A percentile compares a stretch with the other conserved stretches of the same genome.
phyloP scores from a whole-genome alignment of 768 basidiomycete genomes.

The Pisolithus microcarpus region DNA sequence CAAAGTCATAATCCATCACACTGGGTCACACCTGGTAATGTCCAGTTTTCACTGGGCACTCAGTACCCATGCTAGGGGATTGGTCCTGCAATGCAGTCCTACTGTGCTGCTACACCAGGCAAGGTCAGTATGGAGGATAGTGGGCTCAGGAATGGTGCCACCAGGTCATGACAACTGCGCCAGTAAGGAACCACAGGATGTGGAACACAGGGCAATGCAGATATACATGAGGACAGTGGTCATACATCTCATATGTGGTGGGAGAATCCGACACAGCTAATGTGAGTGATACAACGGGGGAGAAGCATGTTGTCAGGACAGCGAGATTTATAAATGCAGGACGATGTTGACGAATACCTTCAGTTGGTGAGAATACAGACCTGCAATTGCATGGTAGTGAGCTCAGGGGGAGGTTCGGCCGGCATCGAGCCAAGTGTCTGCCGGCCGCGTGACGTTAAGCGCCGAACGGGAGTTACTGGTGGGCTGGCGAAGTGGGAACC shows the following conservation, averaged over 20 bases:
- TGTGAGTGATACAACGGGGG: background rate
- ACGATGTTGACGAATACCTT: constrained; percentile 14
- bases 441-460: too few relatives aligned
- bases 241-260: constrained; percentile 14
- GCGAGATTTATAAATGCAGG: constrained; percentile 12
- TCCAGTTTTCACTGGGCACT: too few relatives aligned
- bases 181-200: constrained; percentile 62
- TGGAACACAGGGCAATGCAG: constrained; percentile 44
- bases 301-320: background rate
- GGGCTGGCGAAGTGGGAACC: too few relatives aligned
- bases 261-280: background rate
- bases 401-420: background rate
- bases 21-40: too few relatives aligned
- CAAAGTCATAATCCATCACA: too few relatives aligned
- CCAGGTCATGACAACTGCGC: constrained; percentile 37
- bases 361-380: constrained; percentile 12
- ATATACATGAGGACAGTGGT: constrained; percentile 12
- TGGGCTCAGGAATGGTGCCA: constrained; percentile 37
- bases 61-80: constrained; percentile 6
- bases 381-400: background rate
- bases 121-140: constrained; percentile 25
- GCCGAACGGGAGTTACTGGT: too few relatives aligned
- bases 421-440: background rate
- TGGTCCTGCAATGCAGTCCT: constrained; percentile 10
- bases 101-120: constrained; percentile 20